A percentile compares a stretch with the other conserved stretches of the same genome.
Evolutionary conservation across 768 basidiomycete genomes (phyloP).

Genomic region (Lyophyllum shimeji): DNA sequence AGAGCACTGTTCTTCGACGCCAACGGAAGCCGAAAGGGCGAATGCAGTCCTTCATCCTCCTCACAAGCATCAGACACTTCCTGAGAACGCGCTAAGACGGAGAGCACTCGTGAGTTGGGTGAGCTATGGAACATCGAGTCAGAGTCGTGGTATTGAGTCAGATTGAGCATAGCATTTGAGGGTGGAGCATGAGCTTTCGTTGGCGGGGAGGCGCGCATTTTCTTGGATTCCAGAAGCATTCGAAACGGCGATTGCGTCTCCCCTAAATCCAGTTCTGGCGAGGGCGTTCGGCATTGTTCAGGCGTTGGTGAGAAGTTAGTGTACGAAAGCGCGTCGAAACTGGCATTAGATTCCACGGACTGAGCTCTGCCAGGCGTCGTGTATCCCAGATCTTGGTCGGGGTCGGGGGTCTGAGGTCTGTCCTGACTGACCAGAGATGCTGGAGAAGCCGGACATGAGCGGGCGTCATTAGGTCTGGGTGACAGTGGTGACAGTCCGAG

Average conservation of each 20-base stretch:
- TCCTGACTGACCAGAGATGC: not conserved
- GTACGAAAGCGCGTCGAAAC: not conserved
- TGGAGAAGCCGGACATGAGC: not conserved
- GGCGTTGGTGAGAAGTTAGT: not conserved
- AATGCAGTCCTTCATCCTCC: not conserved
- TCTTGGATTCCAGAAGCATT: conserved; percentile 12
- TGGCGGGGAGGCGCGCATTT: not conserved
- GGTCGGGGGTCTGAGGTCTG: not conserved
- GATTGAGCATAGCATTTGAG: not conserved
- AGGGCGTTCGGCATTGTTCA: not conserved
- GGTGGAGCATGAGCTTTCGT: not conserved
- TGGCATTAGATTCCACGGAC: not conserved
- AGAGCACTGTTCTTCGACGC: conserved; percentile 5
- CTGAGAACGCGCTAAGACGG: not conserved
- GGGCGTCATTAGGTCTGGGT: not conserved
- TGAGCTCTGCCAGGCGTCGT: not conserved
- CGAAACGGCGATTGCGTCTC: conserved; percentile 13
- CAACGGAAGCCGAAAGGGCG: conserved; percentile 11
- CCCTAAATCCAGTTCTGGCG: not conserved
- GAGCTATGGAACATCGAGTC: not conserved
- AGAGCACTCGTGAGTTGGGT: not conserved
- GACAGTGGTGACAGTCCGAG: conserved; percentile 29
- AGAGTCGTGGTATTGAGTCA: not conserved
- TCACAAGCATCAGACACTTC: conserved; percentile 1
- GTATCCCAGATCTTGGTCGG: not conserved